A percentile compares a stretch with the other conserved stretches of the same genome.
Evolutionary conservation across 2,329 filamentous ascomycete species (phyloP).

Genomic region (Aureobasidium lini): DNA sequence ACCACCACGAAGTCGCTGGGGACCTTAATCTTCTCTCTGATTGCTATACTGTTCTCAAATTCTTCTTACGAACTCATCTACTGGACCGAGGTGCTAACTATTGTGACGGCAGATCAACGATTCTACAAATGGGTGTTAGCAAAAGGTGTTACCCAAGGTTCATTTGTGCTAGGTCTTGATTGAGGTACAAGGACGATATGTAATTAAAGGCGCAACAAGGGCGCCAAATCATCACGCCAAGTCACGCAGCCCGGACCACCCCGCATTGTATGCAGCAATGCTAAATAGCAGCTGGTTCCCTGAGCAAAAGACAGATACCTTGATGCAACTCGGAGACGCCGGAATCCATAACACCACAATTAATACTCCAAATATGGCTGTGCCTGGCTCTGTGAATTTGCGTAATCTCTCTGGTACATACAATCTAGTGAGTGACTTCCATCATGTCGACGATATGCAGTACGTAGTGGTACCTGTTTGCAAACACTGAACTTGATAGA

Average conservation of each 20-base stretch:
- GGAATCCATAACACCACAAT: background rate
- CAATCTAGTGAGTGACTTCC: constrained; percentile 44
- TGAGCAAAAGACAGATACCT: background rate
- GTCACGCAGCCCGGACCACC: background rate
- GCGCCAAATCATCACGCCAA: background rate
- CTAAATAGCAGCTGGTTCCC: background rate
- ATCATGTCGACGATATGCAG: background rate
- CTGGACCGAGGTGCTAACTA: background rate
- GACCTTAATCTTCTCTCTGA: constrained; percentile 22
- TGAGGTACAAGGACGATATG: no score
- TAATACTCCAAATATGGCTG: constrained; percentile 54
- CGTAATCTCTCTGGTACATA: constrained; percentile 63
- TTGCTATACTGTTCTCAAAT: background rate
- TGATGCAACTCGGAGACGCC: background rate
- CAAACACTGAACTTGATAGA: constrained; percentile 41
- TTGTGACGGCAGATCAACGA: no score
- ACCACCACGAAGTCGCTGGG: constrained; percentile 14
- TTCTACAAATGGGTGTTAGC: no score
- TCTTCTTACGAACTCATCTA: background rate
- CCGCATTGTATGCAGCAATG: background rate
- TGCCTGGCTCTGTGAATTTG: constrained; percentile 58
- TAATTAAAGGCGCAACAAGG: background rate
- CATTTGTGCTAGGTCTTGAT: no score
- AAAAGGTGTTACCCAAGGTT: no score
- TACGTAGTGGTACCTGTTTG: no score